Conservation (phyloP, 176 grass and related monocot species). For the Eragrostis curvula region DNA sequence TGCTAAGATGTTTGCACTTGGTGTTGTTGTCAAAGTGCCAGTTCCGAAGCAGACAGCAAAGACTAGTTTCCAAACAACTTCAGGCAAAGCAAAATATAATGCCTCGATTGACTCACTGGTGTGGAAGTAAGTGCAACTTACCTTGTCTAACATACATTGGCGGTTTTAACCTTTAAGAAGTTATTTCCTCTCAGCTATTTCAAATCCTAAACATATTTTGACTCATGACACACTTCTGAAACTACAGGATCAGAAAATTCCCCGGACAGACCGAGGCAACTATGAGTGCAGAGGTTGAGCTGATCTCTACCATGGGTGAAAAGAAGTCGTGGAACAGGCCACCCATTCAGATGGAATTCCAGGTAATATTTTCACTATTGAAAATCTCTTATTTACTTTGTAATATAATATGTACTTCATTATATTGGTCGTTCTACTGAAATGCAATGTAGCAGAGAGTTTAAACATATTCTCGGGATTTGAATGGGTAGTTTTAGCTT, state of each 20-base stretch:
- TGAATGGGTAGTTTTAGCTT: too few relatives aligned
- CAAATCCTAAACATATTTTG: slow-evolving; percentile 18
- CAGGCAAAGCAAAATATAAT: slow-evolving; percentile 99
- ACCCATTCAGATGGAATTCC: slow-evolving; percentile 99
- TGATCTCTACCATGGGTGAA: slow-evolving; percentile 98
- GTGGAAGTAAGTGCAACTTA: slow-evolving; percentile 90
- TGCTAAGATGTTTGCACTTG: slow-evolving; percentile 99
- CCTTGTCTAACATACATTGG: slow-evolving; percentile 3
- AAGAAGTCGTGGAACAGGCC: slow-evolving; percentile 95
- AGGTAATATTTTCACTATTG: slow-evolving; percentile 56
- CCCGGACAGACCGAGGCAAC: slow-evolving; percentile 99
- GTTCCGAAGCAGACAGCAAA: slow-evolving; percentile 99
- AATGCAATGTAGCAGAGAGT: background rate
- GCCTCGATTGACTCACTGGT: slow-evolving; percentile 97
- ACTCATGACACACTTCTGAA: slow-evolving; percentile 41
- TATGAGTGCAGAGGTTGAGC: slow-evolving; percentile 96
- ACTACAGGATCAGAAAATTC: slow-evolving; percentile 95
- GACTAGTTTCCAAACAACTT: slow-evolving; percentile 96
- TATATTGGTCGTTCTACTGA: slow-evolving; percentile 11
- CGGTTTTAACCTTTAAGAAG: slow-evolving; percentile 4
- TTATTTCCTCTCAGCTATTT: slow-evolving; percentile 9
- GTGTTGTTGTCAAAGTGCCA: slow-evolving; percentile 94
- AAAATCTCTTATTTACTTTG: background rate
- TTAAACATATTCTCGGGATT: slow-evolving; percentile 1
- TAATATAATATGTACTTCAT: background rate